These are phyloP conservation scores for Cercis canadensis DNA, from an alignment of 306 rosid species.

Conservation along the genomic window DNA sequence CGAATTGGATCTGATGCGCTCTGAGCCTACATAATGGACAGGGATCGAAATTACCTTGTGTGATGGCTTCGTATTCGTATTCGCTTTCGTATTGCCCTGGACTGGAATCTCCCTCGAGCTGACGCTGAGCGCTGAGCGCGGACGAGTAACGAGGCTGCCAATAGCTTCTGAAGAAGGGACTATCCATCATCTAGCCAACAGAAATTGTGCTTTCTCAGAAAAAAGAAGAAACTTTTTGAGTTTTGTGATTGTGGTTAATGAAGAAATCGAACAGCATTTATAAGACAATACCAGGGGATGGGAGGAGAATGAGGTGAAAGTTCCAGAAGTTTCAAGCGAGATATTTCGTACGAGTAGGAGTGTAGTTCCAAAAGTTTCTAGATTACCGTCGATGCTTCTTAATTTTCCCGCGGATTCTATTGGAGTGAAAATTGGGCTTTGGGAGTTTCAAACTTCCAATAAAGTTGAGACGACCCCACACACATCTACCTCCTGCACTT, in stretches of 20 bases:
- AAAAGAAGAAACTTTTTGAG: neutral
- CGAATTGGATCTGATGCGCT: constrained; percentile 32
- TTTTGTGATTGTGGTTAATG: neutral
- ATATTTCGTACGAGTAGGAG: neutral
- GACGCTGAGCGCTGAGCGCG: too few relatives aligned
- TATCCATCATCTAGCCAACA: neutral
- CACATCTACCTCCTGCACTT: too few relatives aligned
- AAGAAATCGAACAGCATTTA: neutral
- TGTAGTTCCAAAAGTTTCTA: neutral
- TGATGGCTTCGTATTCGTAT: constrained; percentile 13
- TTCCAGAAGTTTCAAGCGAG: constrained; percentile 53
- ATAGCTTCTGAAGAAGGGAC: constrained; percentile 31
- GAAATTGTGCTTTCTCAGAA: neutral
- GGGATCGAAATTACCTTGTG: constrained; percentile 68
- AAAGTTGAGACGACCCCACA: too few relatives aligned
- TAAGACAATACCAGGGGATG: neutral
- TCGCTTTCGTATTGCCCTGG: too few relatives aligned
- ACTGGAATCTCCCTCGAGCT: too few relatives aligned
- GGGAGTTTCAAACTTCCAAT: too few relatives aligned
- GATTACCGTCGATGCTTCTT: constrained; percentile 43
- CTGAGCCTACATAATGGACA: constrained; percentile 51
- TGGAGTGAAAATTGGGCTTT: too few relatives aligned
- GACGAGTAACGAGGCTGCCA: too few relatives aligned
- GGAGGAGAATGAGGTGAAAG: neutral
- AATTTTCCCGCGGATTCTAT: neutral